These are phyloP conservation scores for Thecaphora frezii DNA, from an alignment of 1,284 basidiomycete species.

Conservation along the genomic window DNA sequence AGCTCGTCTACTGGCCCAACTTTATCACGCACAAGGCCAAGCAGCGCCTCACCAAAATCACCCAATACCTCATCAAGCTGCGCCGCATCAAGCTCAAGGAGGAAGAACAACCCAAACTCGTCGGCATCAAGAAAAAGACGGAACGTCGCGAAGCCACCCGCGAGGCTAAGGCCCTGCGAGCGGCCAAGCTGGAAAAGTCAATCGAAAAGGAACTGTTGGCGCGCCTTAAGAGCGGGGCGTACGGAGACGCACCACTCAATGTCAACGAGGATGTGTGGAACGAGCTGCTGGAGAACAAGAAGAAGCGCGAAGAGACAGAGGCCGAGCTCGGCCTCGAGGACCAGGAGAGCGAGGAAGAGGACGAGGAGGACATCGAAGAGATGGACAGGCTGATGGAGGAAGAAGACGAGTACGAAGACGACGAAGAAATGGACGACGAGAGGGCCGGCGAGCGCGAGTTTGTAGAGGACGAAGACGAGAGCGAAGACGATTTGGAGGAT, in stretches of 20 bases:
- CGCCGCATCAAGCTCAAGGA: conserved; percentile 77
- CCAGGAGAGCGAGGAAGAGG: conserved; percentile 52
- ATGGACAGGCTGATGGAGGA: conserved; percentile 47
- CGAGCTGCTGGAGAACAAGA: conserved; percentile 58
- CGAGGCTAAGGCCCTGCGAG: conserved; percentile 92
- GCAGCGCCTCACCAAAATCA: conserved; percentile 97
- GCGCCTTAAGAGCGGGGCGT: conserved; percentile 91
- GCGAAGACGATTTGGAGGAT: conserved; percentile 35
- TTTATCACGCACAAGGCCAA: conserved; percentile 98
- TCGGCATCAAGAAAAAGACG: conserved; percentile 95
- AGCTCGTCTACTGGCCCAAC: conserved; percentile 95
- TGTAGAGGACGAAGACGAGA: conserved; percentile 52
- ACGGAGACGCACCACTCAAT: conserved; percentile 95
- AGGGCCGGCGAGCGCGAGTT: conserved; percentile 51
- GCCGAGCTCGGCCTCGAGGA: conserved; percentile 35
- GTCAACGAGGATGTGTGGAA: conserved; percentile 98
- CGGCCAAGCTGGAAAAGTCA: conserved; percentile 77
- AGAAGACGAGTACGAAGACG: conserved; percentile 48
- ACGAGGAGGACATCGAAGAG: conserved; percentile 51
- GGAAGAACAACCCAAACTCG: conserved; percentile 80
- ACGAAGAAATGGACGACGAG: conserved; percentile 12
- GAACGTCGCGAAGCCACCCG: conserved; percentile 90
- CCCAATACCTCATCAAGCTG: conserved; percentile 99
- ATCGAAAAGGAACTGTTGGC: conserved; percentile 96
- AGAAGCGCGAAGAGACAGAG: conserved; percentile 16